Conservation (phyloP, 345 rosid species). For the Clausena lansium region DNA sequence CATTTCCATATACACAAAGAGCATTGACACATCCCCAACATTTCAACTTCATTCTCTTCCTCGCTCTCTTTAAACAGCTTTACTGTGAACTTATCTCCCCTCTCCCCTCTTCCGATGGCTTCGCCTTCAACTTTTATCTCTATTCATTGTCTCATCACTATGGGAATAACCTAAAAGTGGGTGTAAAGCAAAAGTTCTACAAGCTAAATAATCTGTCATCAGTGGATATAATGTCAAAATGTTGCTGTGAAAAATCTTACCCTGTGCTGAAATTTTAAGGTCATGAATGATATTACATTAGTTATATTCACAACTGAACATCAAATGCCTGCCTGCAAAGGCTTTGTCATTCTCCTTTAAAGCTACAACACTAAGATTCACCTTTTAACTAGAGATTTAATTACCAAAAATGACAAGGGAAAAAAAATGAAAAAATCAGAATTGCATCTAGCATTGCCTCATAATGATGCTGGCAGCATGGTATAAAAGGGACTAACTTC, state of each 20-base stretch:
- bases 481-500: background rate
- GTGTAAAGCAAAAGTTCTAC: background rate
- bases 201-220: background rate
- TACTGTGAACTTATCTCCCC: background rate
- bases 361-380: conserved; percentile 3
- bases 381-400: background rate
- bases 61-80: background rate
- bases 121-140: conserved; percentile 1
- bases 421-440: background rate
- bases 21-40: background rate
- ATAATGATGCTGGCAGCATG: background rate
- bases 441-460: background rate
- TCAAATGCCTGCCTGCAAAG: background rate
- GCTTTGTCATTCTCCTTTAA: background rate
- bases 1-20: background rate
- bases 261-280: background rate
- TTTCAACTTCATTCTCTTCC: background rate
- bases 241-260: background rate
- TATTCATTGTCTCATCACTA: background rate
- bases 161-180: background rate
- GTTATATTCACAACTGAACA: background rate
- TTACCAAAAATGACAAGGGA: background rate
- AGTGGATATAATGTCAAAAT: background rate
- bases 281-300: background rate
- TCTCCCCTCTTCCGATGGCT: background rate